Evolutionary conservation across 2,329 filamentous ascomycete species (phyloP).

Genomic region (Trichoderma sp.): DNA sequence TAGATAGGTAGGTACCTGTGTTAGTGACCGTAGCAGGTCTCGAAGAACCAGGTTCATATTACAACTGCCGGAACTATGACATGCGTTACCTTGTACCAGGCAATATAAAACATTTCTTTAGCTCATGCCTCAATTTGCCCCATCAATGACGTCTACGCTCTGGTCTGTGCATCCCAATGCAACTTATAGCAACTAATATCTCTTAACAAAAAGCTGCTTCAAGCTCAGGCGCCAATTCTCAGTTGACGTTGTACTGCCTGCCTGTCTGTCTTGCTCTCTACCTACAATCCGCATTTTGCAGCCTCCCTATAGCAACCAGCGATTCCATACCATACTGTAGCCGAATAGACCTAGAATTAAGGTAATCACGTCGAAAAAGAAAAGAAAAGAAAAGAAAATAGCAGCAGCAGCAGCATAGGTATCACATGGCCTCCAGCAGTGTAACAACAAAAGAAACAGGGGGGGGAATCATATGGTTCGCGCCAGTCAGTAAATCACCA

Average conservation of each 20-base stretch:
- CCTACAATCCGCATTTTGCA: background rate
- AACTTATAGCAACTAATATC: background rate
- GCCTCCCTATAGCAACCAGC: background rate
- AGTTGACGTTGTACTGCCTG: background rate
- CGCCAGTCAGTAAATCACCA: slow-evolving; percentile 71
- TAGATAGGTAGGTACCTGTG: background rate
- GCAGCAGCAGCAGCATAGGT: too few relatives aligned
- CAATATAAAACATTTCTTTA: too few relatives aligned
- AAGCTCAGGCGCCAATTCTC: background rate
- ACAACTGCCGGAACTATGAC: background rate
- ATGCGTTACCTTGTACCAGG: background rate
- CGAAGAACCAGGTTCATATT: too few relatives aligned
- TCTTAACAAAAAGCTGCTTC: background rate
- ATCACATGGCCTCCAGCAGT: background rate
- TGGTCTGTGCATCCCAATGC: background rate
- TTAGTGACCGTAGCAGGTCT: too few relatives aligned
- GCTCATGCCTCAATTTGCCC: background rate
- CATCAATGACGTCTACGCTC: background rate
- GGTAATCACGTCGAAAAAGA: background rate
- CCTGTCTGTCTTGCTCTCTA: background rate
- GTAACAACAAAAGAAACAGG: background rate
- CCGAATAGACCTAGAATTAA: background rate
- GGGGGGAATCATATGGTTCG: slow-evolving; percentile 8
- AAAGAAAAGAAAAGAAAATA: background rate
- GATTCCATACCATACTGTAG: background rate